Percentiles rank a stretch among this genome's conserved stretches.
Conservation (phyloP, 2,329 filamentous ascomycete genomes). For the Colletotrichum brevisporum region DNA sequence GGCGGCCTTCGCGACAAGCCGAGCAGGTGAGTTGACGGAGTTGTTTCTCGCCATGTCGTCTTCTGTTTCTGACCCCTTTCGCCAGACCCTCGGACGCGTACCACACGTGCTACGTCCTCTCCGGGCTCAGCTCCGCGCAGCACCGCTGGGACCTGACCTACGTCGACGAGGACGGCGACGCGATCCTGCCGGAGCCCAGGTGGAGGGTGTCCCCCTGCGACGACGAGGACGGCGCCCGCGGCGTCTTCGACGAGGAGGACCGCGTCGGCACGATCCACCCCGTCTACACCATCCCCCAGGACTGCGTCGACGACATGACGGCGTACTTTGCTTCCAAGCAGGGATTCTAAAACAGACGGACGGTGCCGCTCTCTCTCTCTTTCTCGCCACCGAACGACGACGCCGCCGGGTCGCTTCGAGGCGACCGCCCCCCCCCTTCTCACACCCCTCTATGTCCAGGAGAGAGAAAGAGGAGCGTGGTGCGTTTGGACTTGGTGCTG, state of each 20-base stretch:
- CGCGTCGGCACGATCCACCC: slow-evolving; percentile 81
- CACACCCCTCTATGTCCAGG: slow-evolving; percentile 2
- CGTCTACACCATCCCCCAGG: slow-evolving; percentile 85
- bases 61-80: slow-evolving; percentile 7
- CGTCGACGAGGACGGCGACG: slow-evolving; percentile 46
- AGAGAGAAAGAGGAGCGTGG: background rate
- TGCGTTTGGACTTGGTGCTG: background rate
- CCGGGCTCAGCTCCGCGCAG: slow-evolving; percentile 86
- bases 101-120: slow-evolving; percentile 92
- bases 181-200: slow-evolving; percentile 53
- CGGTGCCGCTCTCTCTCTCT: too few species aligned
- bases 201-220: slow-evolving; percentile 65
- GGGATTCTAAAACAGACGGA: slow-evolving; percentile 60
- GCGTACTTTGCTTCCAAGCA: slow-evolving; percentile 74
- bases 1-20: slow-evolving; percentile 96
- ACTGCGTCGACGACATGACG: slow-evolving; percentile 74
- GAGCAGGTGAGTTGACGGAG: slow-evolving; percentile 75
- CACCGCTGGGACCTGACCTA: slow-evolving; percentile 70
- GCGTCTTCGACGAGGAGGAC: slow-evolving; percentile 80
- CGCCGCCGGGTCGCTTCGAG: slow-evolving; percentile 21
- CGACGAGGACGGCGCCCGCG: slow-evolving; percentile 62
- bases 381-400: background rate
- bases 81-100: slow-evolving; percentile 84
- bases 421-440: slow-evolving; percentile 22
- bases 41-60: background rate